These are phyloP conservation scores for Metarhizium guizhouense DNA, from an alignment of 2,329 filamentous ascomycete species.

Conservation along the genomic window DNA sequence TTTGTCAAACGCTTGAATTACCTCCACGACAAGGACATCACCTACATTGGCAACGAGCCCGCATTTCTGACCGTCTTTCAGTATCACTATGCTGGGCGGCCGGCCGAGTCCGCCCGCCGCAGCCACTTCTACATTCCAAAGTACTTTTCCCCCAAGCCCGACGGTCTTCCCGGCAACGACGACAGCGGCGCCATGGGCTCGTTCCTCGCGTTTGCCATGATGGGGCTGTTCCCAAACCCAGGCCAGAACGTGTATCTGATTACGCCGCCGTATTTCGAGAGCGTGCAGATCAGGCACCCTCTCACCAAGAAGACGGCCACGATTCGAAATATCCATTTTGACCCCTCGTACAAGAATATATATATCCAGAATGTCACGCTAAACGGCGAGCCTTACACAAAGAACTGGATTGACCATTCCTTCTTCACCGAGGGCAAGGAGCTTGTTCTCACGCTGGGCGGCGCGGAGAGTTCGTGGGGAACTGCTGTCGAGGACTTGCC, in stretches of 20 bases:
- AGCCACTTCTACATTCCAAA: constrained; percentile 57
- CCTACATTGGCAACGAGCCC: constrained; percentile 56
- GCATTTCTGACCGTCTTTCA: constrained; percentile 57
- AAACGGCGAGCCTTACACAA: constrained; percentile 49
- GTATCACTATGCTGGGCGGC: constrained; percentile 61
- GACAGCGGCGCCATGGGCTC: constrained; percentile 63
- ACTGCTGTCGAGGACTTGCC: constrained; percentile 50
- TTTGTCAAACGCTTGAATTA: constrained; percentile 55
- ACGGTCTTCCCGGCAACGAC: constrained; percentile 61
- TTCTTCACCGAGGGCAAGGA: constrained; percentile 59
- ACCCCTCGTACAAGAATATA: constrained; percentile 45
- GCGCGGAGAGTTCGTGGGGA: constrained; percentile 56
- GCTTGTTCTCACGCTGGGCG: constrained; percentile 53
- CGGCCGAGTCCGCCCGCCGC: constrained; percentile 42
- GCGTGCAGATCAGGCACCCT: constrained; percentile 47
- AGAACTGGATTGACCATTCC: constrained; percentile 59
- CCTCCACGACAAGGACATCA: constrained; percentile 54
- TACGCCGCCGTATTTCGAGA: constrained; percentile 57
- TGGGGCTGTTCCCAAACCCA: constrained; percentile 60
- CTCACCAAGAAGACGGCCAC: constrained; percentile 51
- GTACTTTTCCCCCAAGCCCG: constrained; percentile 49
- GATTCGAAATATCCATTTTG: constrained; percentile 53
- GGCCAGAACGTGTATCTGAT: constrained; percentile 67
- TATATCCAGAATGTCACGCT: constrained; percentile 59
- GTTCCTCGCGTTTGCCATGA: constrained; percentile 57